Evolutionary conservation across 495 filamentous ascomycete genomes (phyloP).

Genomic region (Staphylotrichum tortipilum): DNA sequence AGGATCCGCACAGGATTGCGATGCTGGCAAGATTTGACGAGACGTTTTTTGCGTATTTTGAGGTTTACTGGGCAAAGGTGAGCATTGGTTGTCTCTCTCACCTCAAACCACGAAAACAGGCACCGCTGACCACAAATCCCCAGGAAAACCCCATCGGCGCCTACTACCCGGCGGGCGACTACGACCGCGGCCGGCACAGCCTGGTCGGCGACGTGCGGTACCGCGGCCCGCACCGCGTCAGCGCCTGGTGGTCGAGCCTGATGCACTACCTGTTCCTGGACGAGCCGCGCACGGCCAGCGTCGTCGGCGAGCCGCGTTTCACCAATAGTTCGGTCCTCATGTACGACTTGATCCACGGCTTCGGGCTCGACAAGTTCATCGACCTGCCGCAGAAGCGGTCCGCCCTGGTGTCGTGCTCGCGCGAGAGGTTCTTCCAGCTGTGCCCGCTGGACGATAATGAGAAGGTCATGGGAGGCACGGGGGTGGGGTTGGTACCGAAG

Average conservation of each 20-base stretch:
- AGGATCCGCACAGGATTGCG: slow-evolving; percentile 54
- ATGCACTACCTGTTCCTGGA: slow-evolving; percentile 67
- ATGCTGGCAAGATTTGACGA: slow-evolving; percentile 56
- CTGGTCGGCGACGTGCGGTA: slow-evolving; percentile 56
- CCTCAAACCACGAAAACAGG: too few species aligned
- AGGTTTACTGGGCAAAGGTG: slow-evolving; percentile 66
- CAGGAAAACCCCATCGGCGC: slow-evolving; percentile 60
- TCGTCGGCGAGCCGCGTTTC: slow-evolving; percentile 59
- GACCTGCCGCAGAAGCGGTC: slow-evolving; percentile 59
- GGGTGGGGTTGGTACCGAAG: slow-evolving; percentile 39
- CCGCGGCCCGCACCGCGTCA: slow-evolving; percentile 57
- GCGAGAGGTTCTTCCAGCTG: slow-evolving; percentile 62
- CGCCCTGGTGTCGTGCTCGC: slow-evolving; percentile 49
- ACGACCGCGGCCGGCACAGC: slow-evolving; percentile 60
- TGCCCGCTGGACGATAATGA: slow-evolving; percentile 49
- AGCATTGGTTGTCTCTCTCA: too few species aligned
- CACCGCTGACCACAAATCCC: too few species aligned
- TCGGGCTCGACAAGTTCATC: slow-evolving; percentile 56
- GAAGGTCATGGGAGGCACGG: slow-evolving; percentile 38
- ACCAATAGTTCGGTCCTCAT: slow-evolving; percentile 52
- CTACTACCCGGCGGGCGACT: slow-evolving; percentile 54
- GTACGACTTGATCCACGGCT: slow-evolving; percentile 58
- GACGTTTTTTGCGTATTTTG: slow-evolving; percentile 56
- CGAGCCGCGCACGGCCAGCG: slow-evolving; percentile 52
- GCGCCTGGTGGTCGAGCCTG: slow-evolving; percentile 58